phyloP scores from a whole-genome alignment of 768 basidiomycete genomes.

The Cantharellus anzutake region DNA sequence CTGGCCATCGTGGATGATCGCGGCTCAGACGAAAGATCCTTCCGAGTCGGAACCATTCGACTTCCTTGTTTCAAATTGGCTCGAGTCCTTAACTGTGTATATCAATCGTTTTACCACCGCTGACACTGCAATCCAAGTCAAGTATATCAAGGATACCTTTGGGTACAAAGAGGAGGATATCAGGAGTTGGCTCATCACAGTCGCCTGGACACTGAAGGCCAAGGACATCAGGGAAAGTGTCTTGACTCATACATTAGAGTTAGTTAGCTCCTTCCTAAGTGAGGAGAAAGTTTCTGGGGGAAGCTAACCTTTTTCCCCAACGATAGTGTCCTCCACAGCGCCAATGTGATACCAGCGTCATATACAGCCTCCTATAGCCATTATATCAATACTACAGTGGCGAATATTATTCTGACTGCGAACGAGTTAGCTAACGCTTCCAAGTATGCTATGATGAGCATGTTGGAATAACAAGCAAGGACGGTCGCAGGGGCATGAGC shows the following conservation, averaged over 20 bases:
- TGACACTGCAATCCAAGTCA: constrained; percentile 38
- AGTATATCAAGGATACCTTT: constrained; percentile 61
- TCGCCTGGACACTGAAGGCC: constrained; percentile 42
- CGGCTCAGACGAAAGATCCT: constrained; percentile 38
- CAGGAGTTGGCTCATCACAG: constrained; percentile 69
- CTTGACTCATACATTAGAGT: background rate
- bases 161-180: constrained; percentile 73
- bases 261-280: background rate
- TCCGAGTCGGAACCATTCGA: constrained; percentile 34
- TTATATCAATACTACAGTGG: too few relatives aligned
- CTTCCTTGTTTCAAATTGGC: constrained; percentile 34
- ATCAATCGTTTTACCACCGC: constrained; percentile 46
- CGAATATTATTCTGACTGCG: too few relatives aligned
- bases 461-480: too few relatives aligned
- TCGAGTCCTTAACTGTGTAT: constrained; percentile 40
- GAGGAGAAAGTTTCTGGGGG: too few relatives aligned
- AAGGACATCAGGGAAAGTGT: background rate
- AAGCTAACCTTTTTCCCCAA: too few relatives aligned
- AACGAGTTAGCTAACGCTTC: too few relatives aligned
- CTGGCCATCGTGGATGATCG: constrained; percentile 95
- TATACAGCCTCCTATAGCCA: too few relatives aligned
- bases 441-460: too few relatives aligned
- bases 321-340: background rate
- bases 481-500: too few relatives aligned
- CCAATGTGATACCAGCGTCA: background rate